Evolutionary conservation across 371 early-diverging fungal species (phyloP), one percentile per base, ranked within the genome.

Genomic region (Chytridiales sp.): DNA sequence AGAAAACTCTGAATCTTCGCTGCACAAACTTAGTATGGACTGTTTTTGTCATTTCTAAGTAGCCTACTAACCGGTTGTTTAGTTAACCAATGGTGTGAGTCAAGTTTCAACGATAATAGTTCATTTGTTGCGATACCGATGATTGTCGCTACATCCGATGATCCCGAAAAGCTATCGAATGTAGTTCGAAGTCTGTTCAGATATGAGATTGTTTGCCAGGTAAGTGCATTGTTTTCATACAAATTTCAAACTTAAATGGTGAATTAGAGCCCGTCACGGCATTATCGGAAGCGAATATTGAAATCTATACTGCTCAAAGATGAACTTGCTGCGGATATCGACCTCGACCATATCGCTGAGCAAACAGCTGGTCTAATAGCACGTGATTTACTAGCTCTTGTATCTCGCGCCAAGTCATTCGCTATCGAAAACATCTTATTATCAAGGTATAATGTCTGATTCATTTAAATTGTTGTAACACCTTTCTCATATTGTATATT

Each of bases 321-420:
- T 6, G 15, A n/a, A 9, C 65, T 92, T 26, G 85, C 92, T 0
- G 86, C 88, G 4, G 93, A 96, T 53, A 57, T 72, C 11, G 47
- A 52, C 34, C 26, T 62, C 40, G 31, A 61, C 5, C 43, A 60
- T 13, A 34, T 94, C 42, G 92, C 95, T 4, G 85, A 87, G 15
- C 95, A 95, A 53, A 97, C 96, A 0, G 95, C 97, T 3, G 93
- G 94, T 3, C 78, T 97, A 50, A 86, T 90, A 4, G 85, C 89
- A 1, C 85, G 91, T 38, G 97, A 97, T 70, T 73, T 97, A 11
- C 84, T 76, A 0, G 83, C 86, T 61, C 67, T 95, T 24, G 78
- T 91, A 11, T 85, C 82, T 1, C 75, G 90, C 38, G 88, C 93
- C 0, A 88, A 85, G 27, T 63, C 78, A 11, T 69, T 79, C 1